Percentiles rank a stretch among this genome's conserved stretches.
Evolutionary conservation across 1,284 basidiomycete genomes (phyloP).

Genomic region (Boletus holoroseus): DNA sequence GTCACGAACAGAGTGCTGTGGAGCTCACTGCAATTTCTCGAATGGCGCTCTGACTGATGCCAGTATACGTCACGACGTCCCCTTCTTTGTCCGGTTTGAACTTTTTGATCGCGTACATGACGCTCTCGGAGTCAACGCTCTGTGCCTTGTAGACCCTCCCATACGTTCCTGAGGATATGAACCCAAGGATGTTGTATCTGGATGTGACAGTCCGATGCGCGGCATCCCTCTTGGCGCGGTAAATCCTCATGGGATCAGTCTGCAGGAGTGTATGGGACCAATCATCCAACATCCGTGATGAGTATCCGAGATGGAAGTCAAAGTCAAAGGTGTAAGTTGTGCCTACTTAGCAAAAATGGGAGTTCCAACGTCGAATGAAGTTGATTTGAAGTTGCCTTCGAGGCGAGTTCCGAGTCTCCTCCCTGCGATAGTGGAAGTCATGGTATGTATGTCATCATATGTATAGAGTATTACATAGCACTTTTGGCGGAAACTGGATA

Average conservation of each 20-base stretch:
- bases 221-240: slow-evolving; percentile 72
- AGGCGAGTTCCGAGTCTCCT: not conserved
- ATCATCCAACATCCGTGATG: slow-evolving; percentile 33
- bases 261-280: slow-evolving; percentile 40
- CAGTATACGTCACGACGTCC: slow-evolving; percentile 88
- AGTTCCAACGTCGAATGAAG: not conserved
- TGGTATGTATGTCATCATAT: not conserved
- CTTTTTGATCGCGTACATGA: slow-evolving; percentile 95
- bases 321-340: not conserved
- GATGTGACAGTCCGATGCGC: slow-evolving; percentile 63
- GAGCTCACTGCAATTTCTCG: slow-evolving; percentile 86
- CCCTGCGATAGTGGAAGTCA: not conserved
- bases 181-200: slow-evolving; percentile 91
- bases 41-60: slow-evolving; percentile 96
- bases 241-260: slow-evolving; percentile 78
- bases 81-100: slow-evolving; percentile 99
- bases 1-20: not conserved
- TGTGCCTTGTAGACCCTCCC: slow-evolving; percentile 97
- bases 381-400: not conserved
- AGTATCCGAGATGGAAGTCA: not conserved
- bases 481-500: not conserved
- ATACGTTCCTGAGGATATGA: slow-evolving; percentile 97
- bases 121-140: slow-evolving; percentile 60
- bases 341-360: not conserved
- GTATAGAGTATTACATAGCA: too few species aligned